These are phyloP conservation scores for Leccinum uliginosum DNA, from an alignment of 768 basidiomycete species.

Conservation along the genomic window DNA sequence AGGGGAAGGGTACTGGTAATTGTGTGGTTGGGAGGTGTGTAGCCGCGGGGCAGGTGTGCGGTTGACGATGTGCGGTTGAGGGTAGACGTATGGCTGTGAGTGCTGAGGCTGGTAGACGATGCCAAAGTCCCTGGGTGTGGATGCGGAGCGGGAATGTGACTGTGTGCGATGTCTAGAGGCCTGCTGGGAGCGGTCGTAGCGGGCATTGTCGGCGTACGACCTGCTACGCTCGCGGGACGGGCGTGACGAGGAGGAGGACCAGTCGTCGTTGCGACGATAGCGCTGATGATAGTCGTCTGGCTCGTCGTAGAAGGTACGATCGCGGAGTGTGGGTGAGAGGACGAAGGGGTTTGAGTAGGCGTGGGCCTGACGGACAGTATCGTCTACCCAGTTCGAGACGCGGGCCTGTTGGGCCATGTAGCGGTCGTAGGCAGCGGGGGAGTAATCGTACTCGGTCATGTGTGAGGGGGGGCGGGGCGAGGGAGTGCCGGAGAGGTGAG, in stretches of 20 bases:
- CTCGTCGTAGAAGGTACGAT: conserved; percentile 28
- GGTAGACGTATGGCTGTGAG: conserved; percentile 12
- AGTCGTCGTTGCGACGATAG: conserved; percentile 9
- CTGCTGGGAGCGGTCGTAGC: conserved; percentile 15
- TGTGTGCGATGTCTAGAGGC: conserved; percentile 21
- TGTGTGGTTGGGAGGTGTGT: conserved; percentile 17
- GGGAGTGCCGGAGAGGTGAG: conserved; percentile 7
- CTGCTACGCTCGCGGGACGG: conserved; percentile 21
- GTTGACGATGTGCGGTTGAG: conserved; percentile 11
- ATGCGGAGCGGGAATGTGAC: conserved; percentile 23
- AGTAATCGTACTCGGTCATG: conserved; percentile 64
- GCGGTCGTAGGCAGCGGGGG: conserved; percentile 48
- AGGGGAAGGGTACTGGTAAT: conserved; percentile 17
- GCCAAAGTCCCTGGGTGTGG: conserved; percentile 15
- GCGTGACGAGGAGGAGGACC: conserved; percentile 19
- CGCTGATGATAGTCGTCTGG: not conserved
- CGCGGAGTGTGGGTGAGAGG: conserved; percentile 27
- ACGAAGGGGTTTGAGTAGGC: conserved; percentile 26
- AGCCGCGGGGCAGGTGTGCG: conserved; percentile 16
- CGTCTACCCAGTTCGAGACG: conserved; percentile 47
- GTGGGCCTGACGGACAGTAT: conserved; percentile 33
- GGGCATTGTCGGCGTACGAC: conserved; percentile 22
- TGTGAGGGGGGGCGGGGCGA: not conserved
- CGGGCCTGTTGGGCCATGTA: conserved; percentile 44
- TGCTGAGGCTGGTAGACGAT: conserved; percentile 13